These are phyloP conservation scores for Erythrophleum ivorense DNA, from an alignment of 331 rosid genomes.

Conservation along the genomic window DNA sequence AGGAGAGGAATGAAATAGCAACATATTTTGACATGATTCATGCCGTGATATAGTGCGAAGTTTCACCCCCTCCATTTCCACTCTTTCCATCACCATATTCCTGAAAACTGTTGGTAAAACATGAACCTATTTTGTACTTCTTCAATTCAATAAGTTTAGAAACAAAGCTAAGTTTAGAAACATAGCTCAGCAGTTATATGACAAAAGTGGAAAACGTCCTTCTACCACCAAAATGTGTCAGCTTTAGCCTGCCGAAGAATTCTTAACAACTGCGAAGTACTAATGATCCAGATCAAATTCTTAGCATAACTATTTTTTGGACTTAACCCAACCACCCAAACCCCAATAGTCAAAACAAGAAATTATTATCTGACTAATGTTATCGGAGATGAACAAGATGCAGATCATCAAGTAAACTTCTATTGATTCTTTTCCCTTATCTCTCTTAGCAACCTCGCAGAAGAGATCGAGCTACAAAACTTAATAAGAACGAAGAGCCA, in stretches of 20 bases:
- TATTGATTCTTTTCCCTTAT: neutral
- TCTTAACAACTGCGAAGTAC: neutral
- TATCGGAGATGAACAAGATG: slow-evolving; percentile 4
- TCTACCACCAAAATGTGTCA: neutral
- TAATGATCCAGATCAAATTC: slow-evolving; percentile 42
- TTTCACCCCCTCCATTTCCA: neutral
- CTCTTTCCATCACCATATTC: slow-evolving; percentile 6
- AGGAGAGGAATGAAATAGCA: neutral
- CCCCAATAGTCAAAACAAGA: neutral
- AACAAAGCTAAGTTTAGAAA: neutral
- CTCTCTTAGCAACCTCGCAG: slow-evolving; percentile 24
- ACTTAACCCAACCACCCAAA: neutral
- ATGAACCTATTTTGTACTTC: slow-evolving; percentile 4
- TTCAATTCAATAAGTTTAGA: neutral
- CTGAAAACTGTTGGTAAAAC: slow-evolving; percentile 17
- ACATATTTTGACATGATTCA: neutral
- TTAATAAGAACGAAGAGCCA: slow-evolving; percentile 31
- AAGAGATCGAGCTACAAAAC: slow-evolving; percentile 46
- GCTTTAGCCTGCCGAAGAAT: neutral
- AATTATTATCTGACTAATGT: neutral
- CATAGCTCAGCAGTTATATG: neutral
- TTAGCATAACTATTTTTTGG: slow-evolving; percentile 2
- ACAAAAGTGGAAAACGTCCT: neutral
- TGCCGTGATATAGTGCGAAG: neutral
- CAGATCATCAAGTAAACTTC: slow-evolving; percentile 37